Percentiles rank a stretch among this genome's conserved stretches.
These are phyloP conservation scores for Pleurotus eryngii DNA, from an alignment of 768 basidiomycete genomes.

Conservation along the genomic window DNA sequence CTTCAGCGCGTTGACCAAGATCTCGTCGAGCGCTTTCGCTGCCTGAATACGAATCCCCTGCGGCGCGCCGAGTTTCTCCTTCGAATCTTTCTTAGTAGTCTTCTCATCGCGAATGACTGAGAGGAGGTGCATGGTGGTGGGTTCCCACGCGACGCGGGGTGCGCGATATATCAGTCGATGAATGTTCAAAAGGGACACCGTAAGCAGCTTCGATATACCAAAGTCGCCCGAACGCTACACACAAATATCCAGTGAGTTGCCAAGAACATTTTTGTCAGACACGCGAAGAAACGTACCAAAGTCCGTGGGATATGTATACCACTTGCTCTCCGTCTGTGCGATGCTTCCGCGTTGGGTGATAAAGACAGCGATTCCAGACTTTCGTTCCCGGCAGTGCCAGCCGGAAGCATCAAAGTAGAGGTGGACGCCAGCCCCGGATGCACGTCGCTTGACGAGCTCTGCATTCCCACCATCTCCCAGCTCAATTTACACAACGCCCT, in stretches of 20 bases:
- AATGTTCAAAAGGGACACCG: conserved; percentile 78
- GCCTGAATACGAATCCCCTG: conserved; percentile 84
- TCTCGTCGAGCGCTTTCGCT: conserved; percentile 81
- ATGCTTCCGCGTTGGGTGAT: conserved; percentile 35
- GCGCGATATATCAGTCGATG: conserved; percentile 83
- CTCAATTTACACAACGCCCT: conserved; percentile 82
- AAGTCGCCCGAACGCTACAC: conserved; percentile 85
- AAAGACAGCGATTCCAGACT: conserved; percentile 28
- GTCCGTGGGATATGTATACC: conserved; percentile 84
- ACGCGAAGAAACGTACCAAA: conserved; percentile 45
- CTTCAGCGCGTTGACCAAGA: conserved; percentile 73
- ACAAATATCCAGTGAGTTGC: too few species aligned
- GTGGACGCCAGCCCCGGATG: too few species aligned
- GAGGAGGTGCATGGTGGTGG: conserved; percentile 77
- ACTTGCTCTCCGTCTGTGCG: conserved; percentile 72
- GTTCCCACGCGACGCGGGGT: conserved; percentile 81
- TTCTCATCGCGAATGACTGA: conserved; percentile 61
- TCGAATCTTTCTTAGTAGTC: background rate
- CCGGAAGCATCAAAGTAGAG: conserved; percentile 26
- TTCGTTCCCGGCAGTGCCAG: conserved; percentile 26
- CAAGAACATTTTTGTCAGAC: conserved; percentile 4
- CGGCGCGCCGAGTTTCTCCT: conserved; percentile 45
- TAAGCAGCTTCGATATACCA: conserved; percentile 83
- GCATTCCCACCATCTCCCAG: conserved; percentile 91
- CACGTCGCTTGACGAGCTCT: conserved; percentile 19